Conservation (phyloP, 2,329 filamentous ascomycete species). For the Ceratocystis albifundus region DNA sequence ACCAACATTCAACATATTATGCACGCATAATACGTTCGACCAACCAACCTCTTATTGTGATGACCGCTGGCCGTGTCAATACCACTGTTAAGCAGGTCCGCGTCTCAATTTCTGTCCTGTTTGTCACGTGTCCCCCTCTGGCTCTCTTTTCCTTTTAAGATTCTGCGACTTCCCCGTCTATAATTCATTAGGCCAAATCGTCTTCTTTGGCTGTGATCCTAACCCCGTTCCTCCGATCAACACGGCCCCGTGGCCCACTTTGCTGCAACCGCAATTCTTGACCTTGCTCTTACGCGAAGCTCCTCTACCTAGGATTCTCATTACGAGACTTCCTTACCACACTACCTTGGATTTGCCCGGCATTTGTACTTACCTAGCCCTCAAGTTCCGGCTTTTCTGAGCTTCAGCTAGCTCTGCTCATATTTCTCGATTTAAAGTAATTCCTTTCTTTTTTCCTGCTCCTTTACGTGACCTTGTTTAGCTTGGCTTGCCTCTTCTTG, state of each 20-base stretch:
- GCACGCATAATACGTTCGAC: neutral
- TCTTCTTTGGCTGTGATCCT: neutral
- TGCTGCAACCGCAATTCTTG: slow-evolving; percentile 1
- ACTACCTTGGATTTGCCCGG: slow-evolving; percentile 1
- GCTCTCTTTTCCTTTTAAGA: neutral
- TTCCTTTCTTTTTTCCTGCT: neutral
- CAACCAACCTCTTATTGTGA: neutral
- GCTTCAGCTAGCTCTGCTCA: neutral
- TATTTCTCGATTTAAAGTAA: neutral
- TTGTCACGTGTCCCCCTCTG: neutral
- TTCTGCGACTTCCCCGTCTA: neutral
- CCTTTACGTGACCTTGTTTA: neutral
- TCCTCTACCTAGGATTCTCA: neutral
- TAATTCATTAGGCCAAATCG: slow-evolving; percentile 2
- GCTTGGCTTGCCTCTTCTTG: neutral
- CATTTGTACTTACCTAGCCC: neutral
- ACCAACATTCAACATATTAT: neutral
- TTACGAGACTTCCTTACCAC: slow-evolving; percentile 5
- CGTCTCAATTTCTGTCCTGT: neutral
- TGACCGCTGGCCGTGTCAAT: neutral
- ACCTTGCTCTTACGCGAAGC: slow-evolving; percentile 3
- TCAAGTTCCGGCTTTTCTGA: neutral
- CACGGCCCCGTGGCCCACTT: slow-evolving; percentile 3
- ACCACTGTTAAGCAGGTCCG: neutral
- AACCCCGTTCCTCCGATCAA: neutral